Evolutionary conservation across 208 protist genomes (phyloP), one percentile per base, ranked within the genome.

Genomic region (Herpetomonas samuelpessoai): DNA sequence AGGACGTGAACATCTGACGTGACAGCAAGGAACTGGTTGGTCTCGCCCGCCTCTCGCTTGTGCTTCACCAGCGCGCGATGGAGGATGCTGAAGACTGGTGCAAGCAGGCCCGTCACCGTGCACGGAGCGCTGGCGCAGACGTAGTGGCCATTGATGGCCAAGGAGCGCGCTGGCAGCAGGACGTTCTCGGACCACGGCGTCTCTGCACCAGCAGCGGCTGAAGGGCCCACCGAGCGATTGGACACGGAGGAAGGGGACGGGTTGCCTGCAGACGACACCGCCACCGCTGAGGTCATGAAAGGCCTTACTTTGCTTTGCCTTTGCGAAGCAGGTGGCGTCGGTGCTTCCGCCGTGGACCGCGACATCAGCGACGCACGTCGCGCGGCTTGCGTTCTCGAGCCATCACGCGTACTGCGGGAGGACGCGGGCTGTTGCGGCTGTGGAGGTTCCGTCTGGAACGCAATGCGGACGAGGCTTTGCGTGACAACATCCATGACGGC

Each of bases 101-200:
- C 56, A 1, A 75, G 61, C 1, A 75, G 68, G 1, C 62, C 68
- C 26, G 50, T 58, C 0, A 50, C 49, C 1, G 62, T 75, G 57
- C 62, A 75, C 2, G 29, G 27, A 7, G 48, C 29, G 38, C 48
- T 25, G 29, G 30, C 38, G 46, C 65, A 65, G 53, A 45, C 39
- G 28, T 47, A 56, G 24, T 19, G 27, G 28, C 65, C 58, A 1
- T 62, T 27, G 6, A 48, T 55, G 26, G 61, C 56, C 26, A 56
- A 55, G 28, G 46, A 56, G 6, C 54, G 30, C 7, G 54, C 51
- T 1, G 57, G 57, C 44, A 62, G 65, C 24, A 64, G 31, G 30
- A 60, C 56, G 29, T 63, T 63, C 18, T 41, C 35, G 35, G 35
- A 41, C 35, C 35, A 41, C 9, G 6, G 35, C 35, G 35, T 18